Evolutionary conservation across 306 rosid genomes (phyloP), one percentile per base, ranked within the genome.

Genomic region (Cicer arietinum): DNA sequence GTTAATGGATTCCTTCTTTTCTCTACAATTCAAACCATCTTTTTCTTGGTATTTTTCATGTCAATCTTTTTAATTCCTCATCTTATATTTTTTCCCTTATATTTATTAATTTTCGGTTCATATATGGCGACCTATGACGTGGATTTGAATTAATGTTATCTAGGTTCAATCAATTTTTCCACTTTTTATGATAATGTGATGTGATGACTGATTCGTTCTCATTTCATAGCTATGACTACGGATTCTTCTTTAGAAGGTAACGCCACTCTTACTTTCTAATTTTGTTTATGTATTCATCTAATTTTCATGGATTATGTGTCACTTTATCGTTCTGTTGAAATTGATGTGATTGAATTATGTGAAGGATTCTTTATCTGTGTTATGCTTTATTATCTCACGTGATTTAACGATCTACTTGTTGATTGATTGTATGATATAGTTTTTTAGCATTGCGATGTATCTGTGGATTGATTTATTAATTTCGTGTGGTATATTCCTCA

Each of bases 171-270:
- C 16, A 83, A 74, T 81, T 58, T 74, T 59, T 71, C 51, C 74
- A 81, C 41, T 87, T 77, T 85, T 60, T 71, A 73, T 60, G 81
- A 85, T 87, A 90, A 91, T 91, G 98, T 84, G 77, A 84, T 79
- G 83, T 75, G 35, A 76, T 70, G 80, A 77, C 71, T 37, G 67
- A 78, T 84, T 89, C 75, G 72, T 83, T 83, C 42, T 30, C 62
- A 54, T 81, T 88, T 75, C 53, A 44, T 68, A 73, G 58, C 82
- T 73, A 83, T 88, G 90, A 80, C 92, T 65, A 44, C 86, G 37
- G 95, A 91, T 90, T 94, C 91, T 58, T 83, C 97, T 83, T 61
- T 56, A 16, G 88, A 87, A 63, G 97, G 97, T 94, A 85, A 79
- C 70, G n/a, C 22, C 37, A 42, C 0, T 60, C 6, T 66, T 6